Conservation (phyloP, 768 basidiomycete genomes). For the Kwoniella mangroviensis region DNA sequence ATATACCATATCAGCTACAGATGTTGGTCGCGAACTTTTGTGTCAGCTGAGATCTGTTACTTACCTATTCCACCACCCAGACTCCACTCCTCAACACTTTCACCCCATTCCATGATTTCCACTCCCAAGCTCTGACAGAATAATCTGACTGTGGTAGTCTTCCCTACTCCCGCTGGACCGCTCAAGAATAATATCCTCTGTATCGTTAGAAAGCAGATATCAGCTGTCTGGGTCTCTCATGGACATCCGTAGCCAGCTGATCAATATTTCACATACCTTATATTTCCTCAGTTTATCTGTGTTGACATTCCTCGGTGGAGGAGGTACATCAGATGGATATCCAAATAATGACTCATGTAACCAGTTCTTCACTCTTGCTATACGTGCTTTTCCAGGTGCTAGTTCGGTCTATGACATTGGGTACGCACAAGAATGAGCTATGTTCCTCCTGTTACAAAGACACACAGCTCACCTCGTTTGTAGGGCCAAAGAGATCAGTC, state of each 20-base stretch:
- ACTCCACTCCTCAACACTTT: conserved; percentile 65
- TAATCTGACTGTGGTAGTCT: conserved; percentile 81
- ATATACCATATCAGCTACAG: neutral
- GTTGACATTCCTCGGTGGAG: conserved; percentile 21
- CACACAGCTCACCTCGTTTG: conserved; percentile 29
- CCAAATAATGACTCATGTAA: conserved; percentile 53
- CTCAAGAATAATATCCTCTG: conserved; percentile 83
- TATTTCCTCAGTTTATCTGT: conserved; percentile 54
- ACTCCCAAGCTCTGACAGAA: conserved; percentile 74
- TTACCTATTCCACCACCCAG: conserved; percentile 55
- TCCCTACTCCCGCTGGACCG: conserved; percentile 87
- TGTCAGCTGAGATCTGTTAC: conserved; percentile 15
- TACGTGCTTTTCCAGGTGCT: conserved; percentile 52
- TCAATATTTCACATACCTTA: conserved; percentile 37
- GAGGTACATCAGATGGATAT: conserved; percentile 20
- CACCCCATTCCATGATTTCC: conserved; percentile 85
- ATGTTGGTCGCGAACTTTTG: neutral
- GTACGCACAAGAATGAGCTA: neutral
- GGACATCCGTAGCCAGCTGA: neutral
- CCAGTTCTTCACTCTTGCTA: conserved; percentile 51
- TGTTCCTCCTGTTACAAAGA: conserved; percentile 1
- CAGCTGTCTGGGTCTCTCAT: neutral
- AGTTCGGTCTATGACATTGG: conserved; percentile 39
- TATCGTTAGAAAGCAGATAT: neutral
- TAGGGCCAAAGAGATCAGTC: conserved; percentile 48